Evolutionary conservation across 1,284 basidiomycete species (phyloP), one percentile per base, ranked within the genome.

Genomic region (Uromyces viciae-fabae): DNA sequence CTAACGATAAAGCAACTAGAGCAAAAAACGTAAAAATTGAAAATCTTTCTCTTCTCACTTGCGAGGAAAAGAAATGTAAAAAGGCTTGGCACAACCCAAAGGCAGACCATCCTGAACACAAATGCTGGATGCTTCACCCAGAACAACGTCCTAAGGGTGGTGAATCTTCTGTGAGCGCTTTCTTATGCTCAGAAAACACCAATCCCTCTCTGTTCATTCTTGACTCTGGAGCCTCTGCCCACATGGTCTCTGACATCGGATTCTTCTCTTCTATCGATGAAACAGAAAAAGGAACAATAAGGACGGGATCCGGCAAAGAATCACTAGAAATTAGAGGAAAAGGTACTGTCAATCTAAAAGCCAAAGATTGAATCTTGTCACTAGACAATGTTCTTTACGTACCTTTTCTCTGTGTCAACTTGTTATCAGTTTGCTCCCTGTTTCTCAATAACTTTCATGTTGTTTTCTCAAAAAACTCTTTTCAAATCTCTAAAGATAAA

Each of bases 351-450:
- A 60, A 17, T 8, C 58, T 60, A 8, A 15, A 8, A 9, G 14
- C 28, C n/a, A n/a, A 60, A 31, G 11, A 8, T 60, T 25, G 58
- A 7, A 33, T 7, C 15, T 4, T 60, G n/a, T 4, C 36, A 31
- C 58, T 60, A 14, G 8, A 60, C 58, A 60, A 60, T 60, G 58
- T 60, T 28, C 58, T 60, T n/a, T 60, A 31, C 19, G 58, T 60
- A 8, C 58, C 58, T 8, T 31, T 31, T 17, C 17, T 60, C 14
- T 2, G 28, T 60, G 58, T 60, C 17, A 60, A 60, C 19, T 19
- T 60, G 7, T 28, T 56, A 7, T 19, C 54, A n/a, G 54, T 56
- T 19, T 8, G 54, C 7, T 56, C 22, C 19, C 58, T 60, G 11
- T 25, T 60, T 3, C 19, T 60, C 5, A 33, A 60, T 28, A 19